Base-by-base conservation (phyloP, 2,329 filamentous ascomycete species). In the Dichotomopilus funicola region DNA sequence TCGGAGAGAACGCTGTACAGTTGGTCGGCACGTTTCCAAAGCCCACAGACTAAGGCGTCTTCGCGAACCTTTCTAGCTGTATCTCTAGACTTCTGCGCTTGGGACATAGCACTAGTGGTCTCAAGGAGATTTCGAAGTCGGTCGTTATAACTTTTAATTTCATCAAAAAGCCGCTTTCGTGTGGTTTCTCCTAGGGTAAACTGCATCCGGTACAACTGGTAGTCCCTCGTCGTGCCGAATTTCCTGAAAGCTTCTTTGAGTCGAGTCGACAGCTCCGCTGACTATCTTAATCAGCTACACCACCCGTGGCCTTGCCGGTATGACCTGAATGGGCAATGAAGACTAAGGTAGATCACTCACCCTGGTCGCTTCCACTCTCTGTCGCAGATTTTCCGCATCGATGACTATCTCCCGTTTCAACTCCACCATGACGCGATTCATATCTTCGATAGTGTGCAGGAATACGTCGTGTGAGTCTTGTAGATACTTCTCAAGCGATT, bases 21-120 rank as follows among this genome's bases (percentile, higher is more conserved):
- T 8, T 27, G 56, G 8, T 58, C 55, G 1, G 66, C 65, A 1
- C 62, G 54, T 6, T 52, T 49, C 65, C 65, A 69, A 35, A 68
- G 66, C 9, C 52, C 56, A 48, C 65, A 66, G 4, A 12, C 36
- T 8, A 38, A 8, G 11, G 36, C 7, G 7, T 38, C 8, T 12
- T 38, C 36, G 11, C 36, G 36, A 1, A 68, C 35, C 0, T 62
- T 53, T 3, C 47, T 36, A 11, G 57, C 50, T 3, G 51, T 44
- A 1, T 19, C 37, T 38, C 36, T 38, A 12, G 36, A 8, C 7
- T 12, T 38, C 3, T 31, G 8, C 19, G 59, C 58, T 38, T 58
- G 37, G 36, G 48, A 36, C 6, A 45, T 27, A 3, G 47, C 37
- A 53, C 66, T 64, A 45, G 59, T 61, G 1, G 57, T 49, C 6